phyloP scores from a whole-genome alignment of 2,329 filamentous ascomycete species.

The Claviceps spartinae region DNA sequence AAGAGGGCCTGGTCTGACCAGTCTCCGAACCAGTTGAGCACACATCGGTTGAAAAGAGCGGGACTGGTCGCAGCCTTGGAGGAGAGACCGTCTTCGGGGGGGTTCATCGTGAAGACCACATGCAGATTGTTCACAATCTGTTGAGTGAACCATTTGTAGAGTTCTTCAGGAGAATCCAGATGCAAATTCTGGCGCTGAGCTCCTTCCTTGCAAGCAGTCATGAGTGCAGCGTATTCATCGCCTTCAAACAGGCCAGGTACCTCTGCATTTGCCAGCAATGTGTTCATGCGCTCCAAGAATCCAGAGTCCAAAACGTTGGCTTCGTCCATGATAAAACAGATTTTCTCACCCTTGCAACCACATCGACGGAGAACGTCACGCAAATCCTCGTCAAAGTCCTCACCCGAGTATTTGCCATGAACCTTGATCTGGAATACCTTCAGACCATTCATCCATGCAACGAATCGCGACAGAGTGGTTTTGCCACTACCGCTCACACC shows the following conservation, averaged over 20 bases:
- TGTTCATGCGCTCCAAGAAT: conserved; percentile 99
- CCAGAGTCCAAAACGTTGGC: conserved; percentile 96
- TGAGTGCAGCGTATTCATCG: conserved; percentile 95
- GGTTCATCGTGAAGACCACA: conserved; percentile 99
- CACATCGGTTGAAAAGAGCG: conserved; percentile 96
- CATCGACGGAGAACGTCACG: conserved; percentile 85
- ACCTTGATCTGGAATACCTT: conserved; percentile 99
- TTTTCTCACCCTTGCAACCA: conserved; percentile 97
- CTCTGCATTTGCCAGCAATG: conserved; percentile 94
- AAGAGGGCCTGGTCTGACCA: conserved; percentile 99
- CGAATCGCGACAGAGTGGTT: conserved; percentile 92
- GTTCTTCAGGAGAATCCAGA: conserved; percentile 91
- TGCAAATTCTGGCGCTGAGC: conserved; percentile 90
- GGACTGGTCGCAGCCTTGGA: conserved; percentile 97
- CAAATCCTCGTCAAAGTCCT: conserved; percentile 97
- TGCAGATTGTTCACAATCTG: conserved; percentile 99
- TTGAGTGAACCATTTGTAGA: conserved; percentile 99
- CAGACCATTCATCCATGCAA: conserved; percentile 99
- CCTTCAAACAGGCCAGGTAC: conserved; percentile 97
- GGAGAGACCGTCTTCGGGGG: conserved; percentile 83
- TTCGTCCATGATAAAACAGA: conserved; percentile 99
- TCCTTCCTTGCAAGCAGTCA: conserved; percentile 98
- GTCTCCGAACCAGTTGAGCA: conserved; percentile 99
- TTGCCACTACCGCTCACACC: conserved; percentile 98
- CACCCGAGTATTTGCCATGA: conserved; percentile 92